Evolutionary conservation across 805 yeast genomes (phyloP).

Genomic region (Barnettozyma siamensis): DNA sequence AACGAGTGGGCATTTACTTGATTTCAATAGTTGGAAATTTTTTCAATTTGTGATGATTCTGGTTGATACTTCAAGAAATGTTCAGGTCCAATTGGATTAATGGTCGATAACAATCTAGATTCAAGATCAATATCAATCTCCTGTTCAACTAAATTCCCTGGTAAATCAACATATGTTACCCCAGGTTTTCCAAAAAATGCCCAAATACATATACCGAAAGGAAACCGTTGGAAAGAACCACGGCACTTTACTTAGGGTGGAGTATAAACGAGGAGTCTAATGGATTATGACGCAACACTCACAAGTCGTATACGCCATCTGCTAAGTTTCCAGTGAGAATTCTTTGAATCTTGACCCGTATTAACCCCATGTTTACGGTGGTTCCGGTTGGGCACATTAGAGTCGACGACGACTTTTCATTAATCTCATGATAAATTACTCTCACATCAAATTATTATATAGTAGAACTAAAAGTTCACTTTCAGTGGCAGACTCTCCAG

Average conservation of each 20-base stretch:
- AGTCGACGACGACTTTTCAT: too few species aligned
- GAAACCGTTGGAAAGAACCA: neutral
- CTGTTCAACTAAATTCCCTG: constrained; percentile 48
- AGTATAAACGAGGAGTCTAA: too few species aligned
- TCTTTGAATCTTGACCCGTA: too few species aligned
- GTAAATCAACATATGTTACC: constrained; percentile 56
- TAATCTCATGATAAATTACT: too few species aligned
- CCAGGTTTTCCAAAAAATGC: constrained; percentile 54
- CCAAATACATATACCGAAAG: constrained; percentile 41
- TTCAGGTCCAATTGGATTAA: constrained; percentile 6
- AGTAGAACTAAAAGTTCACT: constrained; percentile 14
- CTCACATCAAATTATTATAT: too few species aligned
- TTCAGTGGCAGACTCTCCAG: constrained; percentile 9
- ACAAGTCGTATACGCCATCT: too few species aligned
- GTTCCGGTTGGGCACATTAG: too few species aligned
- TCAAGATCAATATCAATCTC: constrained; percentile 1
- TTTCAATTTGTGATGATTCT: constrained; percentile 28
- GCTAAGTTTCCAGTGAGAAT: too few species aligned
- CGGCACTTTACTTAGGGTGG: too few species aligned
- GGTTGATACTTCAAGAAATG: constrained; percentile 31
- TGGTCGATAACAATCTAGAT: neutral
- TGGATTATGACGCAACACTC: constrained; percentile 1
- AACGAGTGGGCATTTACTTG: constrained; percentile 44
- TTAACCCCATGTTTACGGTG: too few species aligned
- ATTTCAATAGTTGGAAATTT: constrained; percentile 31